phyloP scores from a whole-genome alignment of 164 flowering plant genomes.

The Vitis vinifera region ASM3070453v1 NC_081815.1:16337501-16338000 shows the following conservation, averaged over 20 bases:
- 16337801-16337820: neutral
- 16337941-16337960: constrained; percentile 60
- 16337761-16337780: neutral
- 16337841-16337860: neutral
- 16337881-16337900: constrained; percentile 65
- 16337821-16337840: neutral
- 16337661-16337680: constrained; percentile 56
- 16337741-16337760: constrained; percentile 90
- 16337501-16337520: no score
- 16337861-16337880: constrained; percentile 40
- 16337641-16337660: constrained; percentile 43
- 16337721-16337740: constrained; percentile 91
- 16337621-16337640: no score
- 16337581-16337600: no score
- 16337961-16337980: constrained; percentile 64
- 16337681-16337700: constrained; percentile 84
- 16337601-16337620: no score
- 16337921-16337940: constrained; percentile 80
- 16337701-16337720: constrained; percentile 79
- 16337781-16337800: neutral
- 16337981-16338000: constrained; percentile 86
- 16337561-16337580: no score
- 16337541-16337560: no score
- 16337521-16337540: no score
- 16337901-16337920: constrained; percentile 79